Conservation (phyloP, 345 rosid species). For the Sonneratia caseolaris region DNA sequence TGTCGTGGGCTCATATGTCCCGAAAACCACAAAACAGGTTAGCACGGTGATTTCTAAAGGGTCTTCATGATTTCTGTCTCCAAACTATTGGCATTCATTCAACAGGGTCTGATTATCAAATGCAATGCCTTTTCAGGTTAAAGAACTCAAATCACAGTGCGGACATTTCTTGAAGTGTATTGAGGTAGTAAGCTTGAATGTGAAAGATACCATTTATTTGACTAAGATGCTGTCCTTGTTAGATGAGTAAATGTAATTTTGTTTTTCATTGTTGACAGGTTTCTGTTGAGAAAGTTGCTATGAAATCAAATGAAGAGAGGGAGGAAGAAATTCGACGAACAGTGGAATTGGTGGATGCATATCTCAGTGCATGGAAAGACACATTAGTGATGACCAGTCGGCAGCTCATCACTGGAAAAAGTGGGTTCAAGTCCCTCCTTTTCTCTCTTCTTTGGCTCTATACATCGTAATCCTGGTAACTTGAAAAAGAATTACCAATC, state of each 20-base stretch:
- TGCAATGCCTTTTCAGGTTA: slow-evolving; percentile 37
- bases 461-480: too few relatives aligned
- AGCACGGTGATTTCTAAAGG: slow-evolving; percentile 7
- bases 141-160: slow-evolving; percentile 63
- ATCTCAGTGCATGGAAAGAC: slow-evolving; percentile 51
- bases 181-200: slow-evolving; percentile 48
- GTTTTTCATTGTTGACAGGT: slow-evolving; percentile 34
- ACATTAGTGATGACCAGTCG: slow-evolving; percentile 92
- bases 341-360: slow-evolving; percentile 64
- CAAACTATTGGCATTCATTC: not conserved
- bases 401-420: slow-evolving; percentile 75
- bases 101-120: not conserved
- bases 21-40: slow-evolving; percentile 96
- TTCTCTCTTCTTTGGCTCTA: not conserved
- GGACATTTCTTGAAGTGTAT: slow-evolving; percentile 50
- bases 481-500: too few relatives aligned
- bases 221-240: not conserved
- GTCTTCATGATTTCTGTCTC: slow-evolving; percentile 9
- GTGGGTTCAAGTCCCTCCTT: slow-evolving; percentile 28
- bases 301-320: slow-evolving; percentile 56
- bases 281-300: slow-evolving; percentile 79
- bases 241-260: not conserved
- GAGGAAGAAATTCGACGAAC: slow-evolving; percentile 67
- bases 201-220: not conserved
- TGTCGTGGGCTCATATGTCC: slow-evolving; percentile 94